A percentile compares a stretch with the other conserved stretches of the same genome.
phyloP scores from a whole-genome alignment of 768 basidiomycete genomes.

The Collybia sordida region DNA sequence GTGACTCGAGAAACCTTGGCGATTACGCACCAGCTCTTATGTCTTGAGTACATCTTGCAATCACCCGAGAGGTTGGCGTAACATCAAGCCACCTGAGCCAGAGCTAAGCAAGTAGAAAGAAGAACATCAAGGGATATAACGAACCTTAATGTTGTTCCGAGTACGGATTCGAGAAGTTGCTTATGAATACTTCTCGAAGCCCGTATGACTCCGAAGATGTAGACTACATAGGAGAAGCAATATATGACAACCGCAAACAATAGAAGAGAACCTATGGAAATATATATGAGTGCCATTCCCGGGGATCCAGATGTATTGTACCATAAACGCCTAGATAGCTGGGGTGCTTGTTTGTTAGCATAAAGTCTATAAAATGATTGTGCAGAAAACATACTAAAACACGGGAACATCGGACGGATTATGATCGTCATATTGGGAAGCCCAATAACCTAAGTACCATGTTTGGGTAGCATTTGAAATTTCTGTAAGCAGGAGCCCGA shows the following conservation, averaged over 20 bases:
- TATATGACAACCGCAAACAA: conserved; percentile 29
- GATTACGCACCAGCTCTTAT: conserved; percentile 38
- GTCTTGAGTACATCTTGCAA: conserved; percentile 67
- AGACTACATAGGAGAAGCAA: conserved; percentile 32
- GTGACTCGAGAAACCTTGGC: too few relatives aligned
- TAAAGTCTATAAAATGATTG: background rate
- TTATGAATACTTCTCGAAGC: conserved; percentile 57
- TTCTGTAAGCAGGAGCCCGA: conserved; percentile 21
- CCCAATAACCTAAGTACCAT: conserved; percentile 48
- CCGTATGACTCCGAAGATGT: conserved; percentile 46
- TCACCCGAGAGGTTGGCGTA: conserved; percentile 52
- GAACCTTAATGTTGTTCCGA: conserved; percentile 62
- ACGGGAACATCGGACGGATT: conserved; percentile 30
- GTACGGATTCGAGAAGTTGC: conserved; percentile 48
- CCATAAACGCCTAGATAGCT: conserved; percentile 53
- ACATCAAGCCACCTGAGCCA: conserved; percentile 45
- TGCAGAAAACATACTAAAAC: conserved; percentile 28
- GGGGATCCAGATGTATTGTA: background rate
- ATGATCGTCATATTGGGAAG: conserved; percentile 38
- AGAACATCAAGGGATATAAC: conserved; percentile 2
- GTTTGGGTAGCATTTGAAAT: conserved; percentile 28
- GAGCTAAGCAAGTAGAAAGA: background rate
- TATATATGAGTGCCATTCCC: too few relatives aligned
- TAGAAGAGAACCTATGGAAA: conserved; percentile 27
- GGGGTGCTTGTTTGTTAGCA: background rate